These are phyloP conservation scores for Penicillium tannophilum DNA, from an alignment of 495 filamentous ascomycete species.

Conservation along the genomic window DNA sequence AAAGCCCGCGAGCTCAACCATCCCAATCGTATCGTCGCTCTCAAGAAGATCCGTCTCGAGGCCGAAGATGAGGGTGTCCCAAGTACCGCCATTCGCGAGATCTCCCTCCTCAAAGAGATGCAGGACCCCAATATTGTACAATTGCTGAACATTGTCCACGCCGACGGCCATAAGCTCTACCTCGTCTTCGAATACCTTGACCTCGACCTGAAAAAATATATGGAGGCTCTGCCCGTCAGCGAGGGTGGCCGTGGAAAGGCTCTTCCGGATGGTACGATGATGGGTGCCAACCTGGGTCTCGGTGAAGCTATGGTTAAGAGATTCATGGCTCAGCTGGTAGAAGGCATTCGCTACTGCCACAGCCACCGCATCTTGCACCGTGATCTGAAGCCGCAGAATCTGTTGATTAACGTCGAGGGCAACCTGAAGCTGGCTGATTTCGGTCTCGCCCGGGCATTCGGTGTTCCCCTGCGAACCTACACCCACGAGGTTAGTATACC, in stretches of 20 bases:
- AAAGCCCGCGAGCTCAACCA: slow-evolving; percentile 83
- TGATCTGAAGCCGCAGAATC: slow-evolving; percentile 96
- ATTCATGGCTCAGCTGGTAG: slow-evolving; percentile 93
- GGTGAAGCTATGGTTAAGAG: slow-evolving; percentile 93
- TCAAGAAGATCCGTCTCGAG: slow-evolving; percentile 98
- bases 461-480: slow-evolving; percentile 93
- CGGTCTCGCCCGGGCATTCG: slow-evolving; percentile 87
- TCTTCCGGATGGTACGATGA: slow-evolving; percentile 74
- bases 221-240: slow-evolving; percentile 91
- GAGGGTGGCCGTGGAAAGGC: slow-evolving; percentile 90
- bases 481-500: slow-evolving; percentile 78
- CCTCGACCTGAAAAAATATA: slow-evolving; percentile 95
- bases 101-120: slow-evolving; percentile 96
- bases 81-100: slow-evolving; percentile 94
- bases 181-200: slow-evolving; percentile 95
- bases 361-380: slow-evolving; percentile 92
- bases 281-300: slow-evolving; percentile 73
- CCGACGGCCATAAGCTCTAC: slow-evolving; percentile 95
- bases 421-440: slow-evolving; percentile 99
- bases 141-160: slow-evolving; percentile 92
- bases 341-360: slow-evolving; percentile 94
- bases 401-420: slow-evolving; percentile 91
- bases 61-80: slow-evolving; percentile 97
- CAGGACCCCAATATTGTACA: slow-evolving; percentile 92
- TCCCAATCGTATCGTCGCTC: slow-evolving; percentile 79